Percentiles rank a stretch among this genome's conserved stretches.
Conservation (phyloP, 1,284 basidiomycete genomes). For the Trichosporon faecale region DNA sequence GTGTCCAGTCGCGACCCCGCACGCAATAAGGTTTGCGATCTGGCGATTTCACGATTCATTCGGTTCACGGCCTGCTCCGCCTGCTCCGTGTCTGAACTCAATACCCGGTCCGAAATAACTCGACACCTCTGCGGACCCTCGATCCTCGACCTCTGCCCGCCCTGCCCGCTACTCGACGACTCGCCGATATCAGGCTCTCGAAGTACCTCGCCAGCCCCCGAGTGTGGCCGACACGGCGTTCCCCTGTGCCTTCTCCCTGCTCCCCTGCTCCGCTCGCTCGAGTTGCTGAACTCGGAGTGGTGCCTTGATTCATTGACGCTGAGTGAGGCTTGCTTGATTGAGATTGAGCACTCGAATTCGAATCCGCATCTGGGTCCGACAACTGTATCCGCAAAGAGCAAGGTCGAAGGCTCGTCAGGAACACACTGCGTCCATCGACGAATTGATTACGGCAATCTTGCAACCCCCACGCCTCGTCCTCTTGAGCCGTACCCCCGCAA, state of each 20-base stretch:
- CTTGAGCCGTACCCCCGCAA: too few relatives aligned
- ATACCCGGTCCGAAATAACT: background rate
- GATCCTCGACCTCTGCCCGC: too few relatives aligned
- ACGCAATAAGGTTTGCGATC: background rate
- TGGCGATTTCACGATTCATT: too few relatives aligned
- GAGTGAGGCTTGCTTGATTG: too few relatives aligned
- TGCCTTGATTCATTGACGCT: background rate
- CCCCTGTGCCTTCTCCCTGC: too few relatives aligned
- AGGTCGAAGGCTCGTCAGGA: background rate
- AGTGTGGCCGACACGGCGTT: background rate
- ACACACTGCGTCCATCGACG: background rate
- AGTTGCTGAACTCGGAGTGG: background rate
- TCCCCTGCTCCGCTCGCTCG: background rate
- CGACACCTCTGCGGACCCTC: background rate
- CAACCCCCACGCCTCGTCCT: background rate
- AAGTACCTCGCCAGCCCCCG: background rate
- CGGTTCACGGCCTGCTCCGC: background rate
- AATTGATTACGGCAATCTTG: background rate
- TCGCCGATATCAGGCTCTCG: too few relatives aligned
- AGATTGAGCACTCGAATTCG: background rate
- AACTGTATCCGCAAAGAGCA: too few relatives aligned
- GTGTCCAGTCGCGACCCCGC: background rate
- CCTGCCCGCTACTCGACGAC: too few relatives aligned
- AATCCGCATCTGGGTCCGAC: conserved; percentile 2
- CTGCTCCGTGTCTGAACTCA: too few relatives aligned